These are phyloP conservation scores for Pestalotiopsis sp. DNA, from an alignment of 2,329 filamentous ascomycete species.

Conservation along the genomic window DNA sequence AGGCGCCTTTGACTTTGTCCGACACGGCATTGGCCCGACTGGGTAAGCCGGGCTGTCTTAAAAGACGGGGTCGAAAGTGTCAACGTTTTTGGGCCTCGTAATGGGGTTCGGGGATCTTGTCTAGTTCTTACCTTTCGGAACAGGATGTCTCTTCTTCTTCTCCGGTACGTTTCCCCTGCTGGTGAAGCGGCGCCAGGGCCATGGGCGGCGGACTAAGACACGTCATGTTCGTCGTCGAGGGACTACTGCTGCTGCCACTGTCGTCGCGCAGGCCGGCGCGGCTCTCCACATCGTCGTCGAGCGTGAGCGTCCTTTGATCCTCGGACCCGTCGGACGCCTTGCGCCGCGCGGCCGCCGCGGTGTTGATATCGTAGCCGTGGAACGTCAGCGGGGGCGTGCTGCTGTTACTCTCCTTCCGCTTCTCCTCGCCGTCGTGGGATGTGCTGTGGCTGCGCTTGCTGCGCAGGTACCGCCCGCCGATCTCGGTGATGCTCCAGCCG, in stretches of 20 bases:
- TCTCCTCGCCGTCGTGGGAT: background rate
- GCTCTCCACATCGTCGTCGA: background rate
- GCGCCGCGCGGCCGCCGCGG: background rate
- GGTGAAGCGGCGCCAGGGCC: background rate
- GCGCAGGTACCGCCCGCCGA: background rate
- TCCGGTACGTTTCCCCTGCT: background rate
- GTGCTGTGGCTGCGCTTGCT: background rate
- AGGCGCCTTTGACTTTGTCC: background rate
- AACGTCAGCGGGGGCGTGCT: background rate
- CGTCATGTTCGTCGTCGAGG: background rate
- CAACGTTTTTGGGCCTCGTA: background rate
- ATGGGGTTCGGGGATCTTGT: background rate
- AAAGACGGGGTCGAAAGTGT: background rate
- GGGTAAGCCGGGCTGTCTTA: too few species aligned
- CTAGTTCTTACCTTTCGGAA: background rate
- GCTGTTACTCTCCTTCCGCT: background rate
- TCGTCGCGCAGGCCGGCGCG: background rate
- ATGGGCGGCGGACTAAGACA: background rate
- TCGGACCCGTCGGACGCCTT: background rate
- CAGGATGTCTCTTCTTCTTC: background rate
- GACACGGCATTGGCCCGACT: background rate
- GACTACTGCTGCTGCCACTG: background rate
- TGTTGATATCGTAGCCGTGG: background rate
- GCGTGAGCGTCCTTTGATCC: background rate
- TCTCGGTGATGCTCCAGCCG: conserved; percentile 6